These are phyloP conservation scores for Penicillium rolfsii DNA, from an alignment of 2,329 filamentous ascomycete genomes.

Conservation along the genomic window DNA sequence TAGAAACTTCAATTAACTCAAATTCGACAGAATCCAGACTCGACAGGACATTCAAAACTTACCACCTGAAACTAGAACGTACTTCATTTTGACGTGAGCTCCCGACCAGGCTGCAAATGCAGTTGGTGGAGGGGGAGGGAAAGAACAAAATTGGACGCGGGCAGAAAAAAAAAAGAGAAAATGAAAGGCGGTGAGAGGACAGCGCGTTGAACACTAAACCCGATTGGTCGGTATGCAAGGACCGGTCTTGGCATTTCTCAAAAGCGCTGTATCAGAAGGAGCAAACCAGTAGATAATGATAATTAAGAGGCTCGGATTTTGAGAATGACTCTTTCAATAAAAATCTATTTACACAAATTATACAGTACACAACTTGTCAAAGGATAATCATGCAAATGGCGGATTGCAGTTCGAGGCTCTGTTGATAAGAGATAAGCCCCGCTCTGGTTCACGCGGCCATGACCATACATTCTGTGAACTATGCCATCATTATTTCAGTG, in stretches of 20 bases:
- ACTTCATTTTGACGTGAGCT: constrained; percentile 66
- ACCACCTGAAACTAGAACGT: constrained; percentile 80
- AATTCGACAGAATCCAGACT: neutral
- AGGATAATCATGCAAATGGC: neutral
- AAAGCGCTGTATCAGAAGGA: neutral
- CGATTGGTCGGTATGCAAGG: neutral
- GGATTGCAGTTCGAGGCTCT: constrained; percentile 4
- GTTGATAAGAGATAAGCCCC: constrained; percentile 9
- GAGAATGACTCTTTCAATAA: too few relatives aligned
- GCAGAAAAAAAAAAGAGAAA: constrained; percentile 13
- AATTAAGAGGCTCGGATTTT: neutral
- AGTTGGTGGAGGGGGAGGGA: constrained; percentile 10
- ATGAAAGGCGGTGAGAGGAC: constrained; percentile 7
- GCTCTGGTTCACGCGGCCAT: neutral
- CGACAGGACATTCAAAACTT: constrained; percentile 35
- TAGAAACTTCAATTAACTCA: constrained; percentile 13
- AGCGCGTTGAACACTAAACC: constrained; percentile 10
- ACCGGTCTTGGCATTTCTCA: neutral
- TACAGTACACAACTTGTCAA: neutral
- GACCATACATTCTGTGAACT: neutral
- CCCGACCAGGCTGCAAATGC: constrained; percentile 12
- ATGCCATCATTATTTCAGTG: neutral
- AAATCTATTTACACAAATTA: neutral
- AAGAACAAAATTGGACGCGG: constrained; percentile 2
- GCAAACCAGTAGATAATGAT: neutral